These are phyloP conservation scores for Fraxinus pennsylvanica DNA, from an alignment of 257 asterid species.

Conservation along the genomic window DNA sequence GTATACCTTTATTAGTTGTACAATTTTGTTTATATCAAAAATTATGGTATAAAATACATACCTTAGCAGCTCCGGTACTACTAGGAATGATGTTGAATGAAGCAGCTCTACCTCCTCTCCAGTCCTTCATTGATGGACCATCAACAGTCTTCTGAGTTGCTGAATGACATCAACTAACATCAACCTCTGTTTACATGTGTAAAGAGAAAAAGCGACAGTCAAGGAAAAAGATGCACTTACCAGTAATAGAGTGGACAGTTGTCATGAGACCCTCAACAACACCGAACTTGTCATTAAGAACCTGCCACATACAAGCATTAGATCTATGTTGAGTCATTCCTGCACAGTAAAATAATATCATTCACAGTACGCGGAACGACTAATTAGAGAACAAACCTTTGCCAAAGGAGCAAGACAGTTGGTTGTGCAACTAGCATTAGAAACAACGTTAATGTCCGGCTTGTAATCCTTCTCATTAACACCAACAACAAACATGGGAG, in stretches of 20 bases:
- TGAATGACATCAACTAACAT: conserved; percentile 10
- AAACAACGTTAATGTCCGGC: neutral
- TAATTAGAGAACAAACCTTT: neutral
- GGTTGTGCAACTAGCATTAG: neutral
- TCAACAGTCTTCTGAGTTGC: conserved; percentile 58
- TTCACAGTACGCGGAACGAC: neutral
- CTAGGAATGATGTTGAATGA: conserved; percentile 51
- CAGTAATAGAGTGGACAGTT: neutral
- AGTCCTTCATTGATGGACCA: conserved; percentile 56
- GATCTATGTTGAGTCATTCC: neutral
- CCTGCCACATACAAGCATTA: neutral
- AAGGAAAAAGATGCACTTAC: neutral
- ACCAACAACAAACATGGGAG: neutral
- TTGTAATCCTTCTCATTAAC: neutral
- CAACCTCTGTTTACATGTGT: neutral
- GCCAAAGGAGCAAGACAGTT: neutral
- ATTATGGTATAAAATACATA: neutral
- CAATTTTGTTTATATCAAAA: too few relatives aligned
- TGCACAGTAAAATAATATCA: neutral
- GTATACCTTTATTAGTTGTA: too few relatives aligned
- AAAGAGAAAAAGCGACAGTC: neutral
- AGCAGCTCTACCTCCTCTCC: conserved; percentile 58
- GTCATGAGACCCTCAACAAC: neutral
- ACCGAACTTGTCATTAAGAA: neutral
- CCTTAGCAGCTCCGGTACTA: conserved; percentile 57